Conservation (phyloP, 345 rosid genomes). For the Eutrema heterophyllum region DNA sequence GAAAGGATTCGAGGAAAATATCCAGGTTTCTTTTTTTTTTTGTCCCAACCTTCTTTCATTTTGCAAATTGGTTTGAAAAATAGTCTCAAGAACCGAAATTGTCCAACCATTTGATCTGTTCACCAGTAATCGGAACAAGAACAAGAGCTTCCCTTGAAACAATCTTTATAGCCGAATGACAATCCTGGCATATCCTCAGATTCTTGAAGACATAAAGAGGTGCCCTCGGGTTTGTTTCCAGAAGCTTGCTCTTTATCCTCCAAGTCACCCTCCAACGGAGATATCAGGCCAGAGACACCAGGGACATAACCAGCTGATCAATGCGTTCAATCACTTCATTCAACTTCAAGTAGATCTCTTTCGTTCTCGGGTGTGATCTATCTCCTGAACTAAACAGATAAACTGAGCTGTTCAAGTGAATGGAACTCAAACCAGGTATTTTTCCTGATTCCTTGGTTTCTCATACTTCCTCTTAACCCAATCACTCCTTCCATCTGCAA, state of each 20-base stretch:
- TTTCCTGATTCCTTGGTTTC: slow-evolving; percentile 48
- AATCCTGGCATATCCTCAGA: slow-evolving; percentile 68
- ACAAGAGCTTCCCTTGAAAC: slow-evolving; percentile 63
- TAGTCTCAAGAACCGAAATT: not conserved
- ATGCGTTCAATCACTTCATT: slow-evolving; percentile 58
- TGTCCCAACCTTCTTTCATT: not conserved
- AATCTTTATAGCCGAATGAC: slow-evolving; percentile 69
- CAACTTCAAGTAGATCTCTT: slow-evolving; percentile 49
- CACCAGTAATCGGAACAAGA: slow-evolving; percentile 85
- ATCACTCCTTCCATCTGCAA: slow-evolving; percentile 47
- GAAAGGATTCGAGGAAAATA: not conserved
- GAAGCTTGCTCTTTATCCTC: slow-evolving; percentile 74
- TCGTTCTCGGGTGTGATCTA: slow-evolving; percentile 48
- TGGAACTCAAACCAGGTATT: slow-evolving; percentile 73
- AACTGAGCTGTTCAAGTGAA: slow-evolving; percentile 45
- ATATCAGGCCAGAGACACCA: slow-evolving; percentile 36
- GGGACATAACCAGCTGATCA: slow-evolving; percentile 59
- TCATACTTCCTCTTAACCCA: slow-evolving; percentile 43
- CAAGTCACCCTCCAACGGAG: slow-evolving; percentile 30
- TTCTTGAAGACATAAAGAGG: slow-evolving; percentile 65
- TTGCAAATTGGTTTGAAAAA: not conserved
- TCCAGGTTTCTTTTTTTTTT: not conserved
- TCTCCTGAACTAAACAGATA: slow-evolving; percentile 75
- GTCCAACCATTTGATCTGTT: slow-evolving; percentile 11
- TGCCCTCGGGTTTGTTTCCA: slow-evolving; percentile 49